phyloP scores from a whole-genome alignment of 768 basidiomycete genomes.

The Cantharellus anzutake region DNA sequence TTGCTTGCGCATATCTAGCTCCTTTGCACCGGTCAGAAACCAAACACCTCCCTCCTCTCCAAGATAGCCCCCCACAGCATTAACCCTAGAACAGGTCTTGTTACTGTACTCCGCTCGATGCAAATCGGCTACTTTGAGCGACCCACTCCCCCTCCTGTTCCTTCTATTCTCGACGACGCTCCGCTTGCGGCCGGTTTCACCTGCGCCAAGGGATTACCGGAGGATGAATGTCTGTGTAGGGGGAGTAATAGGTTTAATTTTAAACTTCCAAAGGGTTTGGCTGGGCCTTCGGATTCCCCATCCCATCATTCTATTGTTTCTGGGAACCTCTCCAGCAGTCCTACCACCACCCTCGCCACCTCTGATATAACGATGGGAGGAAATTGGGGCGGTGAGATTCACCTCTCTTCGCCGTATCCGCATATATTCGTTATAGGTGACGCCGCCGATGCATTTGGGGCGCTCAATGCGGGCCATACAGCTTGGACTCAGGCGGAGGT shows the following conservation, averaged over 20 bases:
- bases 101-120: constrained; percentile 5
- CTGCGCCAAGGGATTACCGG: not conserved
- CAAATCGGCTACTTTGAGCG: constrained; percentile 1
- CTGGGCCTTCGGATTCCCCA: too few species aligned
- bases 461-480: constrained; percentile 10
- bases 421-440: constrained; percentile 10
- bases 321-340: too few species aligned
- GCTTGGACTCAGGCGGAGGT: constrained; percentile 6
- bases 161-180: too few species aligned
- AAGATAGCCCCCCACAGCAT: not conserved
- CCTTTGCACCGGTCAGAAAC: constrained; percentile 10
- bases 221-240: not conserved
- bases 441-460: constrained; percentile 9
- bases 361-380: too few species aligned
- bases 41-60: constrained; percentile 6
- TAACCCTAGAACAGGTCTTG: constrained; percentile 3
- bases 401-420: not conserved
- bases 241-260: not conserved
- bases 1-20: not conserved
- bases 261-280: not conserved
- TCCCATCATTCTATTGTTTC: too few species aligned
- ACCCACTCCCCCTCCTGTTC: not conserved
- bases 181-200: too few species aligned
- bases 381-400: too few species aligned
- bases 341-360: too few species aligned